These are phyloP conservation scores for Amniculicola lignicola DNA, from an alignment of 495 filamentous ascomycete genomes.

Conservation along the genomic window DNA sequence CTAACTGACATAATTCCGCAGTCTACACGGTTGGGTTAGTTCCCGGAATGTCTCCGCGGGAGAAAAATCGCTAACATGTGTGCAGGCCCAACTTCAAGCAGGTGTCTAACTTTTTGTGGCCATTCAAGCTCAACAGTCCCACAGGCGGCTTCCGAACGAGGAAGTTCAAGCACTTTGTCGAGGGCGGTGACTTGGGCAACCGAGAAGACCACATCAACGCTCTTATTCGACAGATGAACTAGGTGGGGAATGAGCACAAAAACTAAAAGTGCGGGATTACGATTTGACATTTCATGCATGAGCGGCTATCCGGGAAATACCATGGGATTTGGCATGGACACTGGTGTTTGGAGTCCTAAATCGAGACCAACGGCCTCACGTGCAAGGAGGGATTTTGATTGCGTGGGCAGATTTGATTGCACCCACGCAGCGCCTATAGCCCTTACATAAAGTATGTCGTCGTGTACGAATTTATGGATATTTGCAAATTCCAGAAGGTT, in stretches of 20 bases:
- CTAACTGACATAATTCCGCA: slow-evolving; percentile 4
- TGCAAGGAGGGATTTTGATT: slow-evolving; percentile 8
- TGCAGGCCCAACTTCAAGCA: slow-evolving; percentile 73
- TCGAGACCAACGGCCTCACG: slow-evolving; percentile 10
- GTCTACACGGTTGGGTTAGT: slow-evolving; percentile 73
- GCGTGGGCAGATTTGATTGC: slow-evolving; percentile 22
- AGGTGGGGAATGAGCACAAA: slow-evolving; percentile 38
- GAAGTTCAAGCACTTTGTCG: slow-evolving; percentile 99
- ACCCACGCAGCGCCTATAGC: no score
- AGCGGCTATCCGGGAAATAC: slow-evolving; percentile 20
- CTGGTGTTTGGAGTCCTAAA: slow-evolving; percentile 15
- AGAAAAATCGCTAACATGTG: slow-evolving; percentile 1
- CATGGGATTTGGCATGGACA: slow-evolving; percentile 13
- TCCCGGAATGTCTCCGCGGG: neutral
- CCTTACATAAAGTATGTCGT: no score
- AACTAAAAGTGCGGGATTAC: slow-evolving; percentile 13
- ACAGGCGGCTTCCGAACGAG: slow-evolving; percentile 90
- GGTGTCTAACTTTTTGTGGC: slow-evolving; percentile 99
- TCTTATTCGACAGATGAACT: slow-evolving; percentile 98
- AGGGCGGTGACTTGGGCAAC: slow-evolving; percentile 98
- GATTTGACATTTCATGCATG: slow-evolving; percentile 13
- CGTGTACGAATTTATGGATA: no score
- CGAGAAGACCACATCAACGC: slow-evolving; percentile 97
- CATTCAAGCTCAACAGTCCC: slow-evolving; percentile 98
- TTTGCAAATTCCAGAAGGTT: no score